Evolutionary conservation across 352 stramenopile species (phyloP), one percentile per base, ranked within the genome.

Genomic region (Phytophthora fragariaefolia): DNA sequence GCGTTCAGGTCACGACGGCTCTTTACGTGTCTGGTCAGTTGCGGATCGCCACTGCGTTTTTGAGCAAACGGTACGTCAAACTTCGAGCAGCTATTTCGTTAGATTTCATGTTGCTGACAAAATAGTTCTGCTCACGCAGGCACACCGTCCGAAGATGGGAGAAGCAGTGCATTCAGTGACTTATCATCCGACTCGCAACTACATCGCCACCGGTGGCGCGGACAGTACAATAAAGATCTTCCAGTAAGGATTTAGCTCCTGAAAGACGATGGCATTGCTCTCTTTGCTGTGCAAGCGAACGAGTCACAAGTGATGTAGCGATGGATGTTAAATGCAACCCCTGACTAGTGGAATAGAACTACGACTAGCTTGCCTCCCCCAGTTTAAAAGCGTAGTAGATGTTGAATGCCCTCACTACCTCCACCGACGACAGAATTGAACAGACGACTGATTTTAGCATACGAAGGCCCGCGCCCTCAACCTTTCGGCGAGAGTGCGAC

Each of bases 191-290:
- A 89, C 86, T 7, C 88, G 85, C 22, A 93, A 91, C 62, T 94
- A 90, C 53, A 85, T 96, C 46, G 88, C 88, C 10, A 90, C 88
- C 0, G 77, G 82, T 27, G 88, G 88, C 18, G 88, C 88, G 5
- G 88, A 96, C 58, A 87, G 86, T 75, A 80, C 89, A 66, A 83
- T 96, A 77, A 96, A 96, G 72, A 84, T 96, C 71, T 96, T 92
- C 71, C 88, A 96, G 67, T 96, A 69, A 87, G 46, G 36, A 48
- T 48, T 20, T 22, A 63, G 58, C 43, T 62, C n/a, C 24, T 67
- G 55, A 64, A 55, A 43, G 36, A 40, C 36, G 51, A 43, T 49
- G 66, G 43, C 48, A 66, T 49, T 58, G 32, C 55, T 57, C 49
- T 18, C 42, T n/a, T 48, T 18, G 42, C 42, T 48, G 20, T 49